A percentile compares a stretch with the other conserved stretches of the same genome.
phyloP scores from a whole-genome alignment of 345 rosid species.

The Durio zibethinus region DNA sequence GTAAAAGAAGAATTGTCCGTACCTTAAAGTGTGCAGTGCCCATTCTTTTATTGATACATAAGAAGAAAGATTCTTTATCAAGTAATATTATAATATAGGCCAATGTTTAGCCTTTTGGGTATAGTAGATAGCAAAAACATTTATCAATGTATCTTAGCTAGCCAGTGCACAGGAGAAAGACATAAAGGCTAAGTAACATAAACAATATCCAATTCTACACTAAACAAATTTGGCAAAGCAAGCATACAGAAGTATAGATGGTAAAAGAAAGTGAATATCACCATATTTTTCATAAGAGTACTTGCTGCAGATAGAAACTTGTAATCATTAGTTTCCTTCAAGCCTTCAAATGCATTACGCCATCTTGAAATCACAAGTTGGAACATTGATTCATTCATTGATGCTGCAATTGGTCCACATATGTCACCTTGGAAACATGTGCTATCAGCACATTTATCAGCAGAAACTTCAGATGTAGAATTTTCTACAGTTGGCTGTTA shows the following conservation, averaged over 20 bases:
- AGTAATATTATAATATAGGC: background rate
- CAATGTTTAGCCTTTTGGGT: background rate
- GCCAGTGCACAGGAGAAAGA: background rate
- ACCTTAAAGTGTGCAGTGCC: background rate
- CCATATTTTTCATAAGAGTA: constrained; percentile 84
- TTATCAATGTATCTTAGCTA: background rate
- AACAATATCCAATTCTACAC: background rate
- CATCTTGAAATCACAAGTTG: constrained; percentile 72
- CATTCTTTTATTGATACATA: background rate
- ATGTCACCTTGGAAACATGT: constrained; percentile 60
- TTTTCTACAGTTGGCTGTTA: constrained; percentile 42
- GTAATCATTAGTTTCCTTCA: constrained; percentile 79
- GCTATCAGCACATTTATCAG: constrained; percentile 34
- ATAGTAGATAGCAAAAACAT: background rate
- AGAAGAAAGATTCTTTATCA: background rate
- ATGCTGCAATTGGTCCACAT: constrained; percentile 91
- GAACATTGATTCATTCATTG: constrained; percentile 92
- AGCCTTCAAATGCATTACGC: constrained; percentile 75
- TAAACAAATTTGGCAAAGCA: background rate
- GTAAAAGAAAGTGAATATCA: constrained; percentile 23
- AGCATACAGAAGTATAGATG: background rate
- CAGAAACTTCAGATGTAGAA: constrained; percentile 32
- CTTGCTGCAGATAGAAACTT: constrained; percentile 76
- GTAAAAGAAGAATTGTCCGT: background rate
- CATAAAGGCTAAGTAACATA: background rate